These are phyloP conservation scores for Boletus vinaceobasis DNA, from an alignment of 768 basidiomycete genomes.

Conservation along the genomic window DNA sequence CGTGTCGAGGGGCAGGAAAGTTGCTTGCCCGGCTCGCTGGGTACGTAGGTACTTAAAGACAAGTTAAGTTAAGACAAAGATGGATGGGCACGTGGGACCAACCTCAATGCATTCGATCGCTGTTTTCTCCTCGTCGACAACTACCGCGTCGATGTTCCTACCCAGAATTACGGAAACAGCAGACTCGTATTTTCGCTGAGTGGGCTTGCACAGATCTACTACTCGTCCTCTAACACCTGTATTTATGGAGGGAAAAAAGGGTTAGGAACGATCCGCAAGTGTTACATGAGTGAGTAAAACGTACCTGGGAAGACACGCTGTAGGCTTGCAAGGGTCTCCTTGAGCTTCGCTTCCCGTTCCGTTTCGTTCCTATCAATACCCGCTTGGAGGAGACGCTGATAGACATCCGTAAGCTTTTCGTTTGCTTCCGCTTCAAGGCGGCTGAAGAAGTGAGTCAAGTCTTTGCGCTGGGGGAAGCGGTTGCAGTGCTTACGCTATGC, in stretches of 20 bases:
- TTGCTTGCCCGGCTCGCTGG: conserved; percentile 92
- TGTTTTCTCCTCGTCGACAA: conserved; percentile 95
- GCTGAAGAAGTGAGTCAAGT: conserved; percentile 37
- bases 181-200: conserved; percentile 85
- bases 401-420: conserved; percentile 82
- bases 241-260: not conserved
- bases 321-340: conserved; percentile 79
- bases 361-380: conserved; percentile 86
- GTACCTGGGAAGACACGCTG: conserved; percentile 88
- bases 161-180: conserved; percentile 92
- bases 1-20: conserved; percentile 97
- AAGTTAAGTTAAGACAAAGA: not conserved
- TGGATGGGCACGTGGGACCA: conserved; percentile 9
- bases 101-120: conserved; percentile 98
- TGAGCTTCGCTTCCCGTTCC: conserved; percentile 77
- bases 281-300: not conserved
- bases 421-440: conserved; percentile 89
- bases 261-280: not conserved
- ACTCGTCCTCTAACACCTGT: conserved; percentile 89
- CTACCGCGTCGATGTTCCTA: conserved; percentile 90
- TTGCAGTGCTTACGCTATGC: conserved; percentile 55
- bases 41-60: conserved; percentile 82
- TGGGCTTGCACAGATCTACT: conserved; percentile 92
- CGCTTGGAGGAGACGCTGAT: conserved; percentile 83
- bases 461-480: not conserved